Evolutionary conservation across 1,139 yeast genomes (phyloP), one percentile per base, ranked within the genome.

Genomic region (Yamadazyma triangularis): DNA sequence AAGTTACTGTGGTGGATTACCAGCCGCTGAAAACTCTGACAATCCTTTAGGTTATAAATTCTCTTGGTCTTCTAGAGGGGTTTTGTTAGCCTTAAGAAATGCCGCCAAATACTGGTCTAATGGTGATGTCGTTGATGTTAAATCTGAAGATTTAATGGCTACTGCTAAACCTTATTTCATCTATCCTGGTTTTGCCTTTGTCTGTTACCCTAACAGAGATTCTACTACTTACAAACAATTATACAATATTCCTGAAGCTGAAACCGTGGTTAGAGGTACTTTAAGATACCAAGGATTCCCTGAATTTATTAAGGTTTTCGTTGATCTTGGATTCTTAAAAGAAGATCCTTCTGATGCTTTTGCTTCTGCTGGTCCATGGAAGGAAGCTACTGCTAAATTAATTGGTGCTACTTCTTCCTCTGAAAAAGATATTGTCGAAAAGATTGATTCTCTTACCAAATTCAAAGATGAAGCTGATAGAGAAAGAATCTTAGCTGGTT

Each of bases 31-130:
- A 68, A 77, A 80, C 60, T 89, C 97, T 22, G 95, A 87, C 67
- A 91, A 91, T 65, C 98, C 98, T 38, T 76, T 91, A 60, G 98
- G 98, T 47, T 91, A 91, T 78, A 91, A 91, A 72, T 91, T 91
- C 68, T 89, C 97, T 27, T 91, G 98, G 98, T 87, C 96, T 27
- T 88, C 97, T 28, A 81, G 98, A 64, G 98, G 98, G 64, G 97
- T 91, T 27, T 70, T 91, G 54, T 76, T 91, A 52, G 98, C 98
- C 15, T 76, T 91, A 57, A 82, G 95, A 73, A 91, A 91, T 72
- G 71, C 84, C 40, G 98, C 98, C 44, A 79, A 77, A 53, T 89
- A 79, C 71, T 89, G 82, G 78, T 70, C 81, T 64, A 80, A 87
- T 53, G 97, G 96, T 50, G 60, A 86, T 56, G 63, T 87, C 48